Evolutionary conservation across 2,329 filamentous ascomycete genomes (phyloP), one percentile per base, ranked within the genome.

Genomic region (Ceratocystis ficicola): DNA sequence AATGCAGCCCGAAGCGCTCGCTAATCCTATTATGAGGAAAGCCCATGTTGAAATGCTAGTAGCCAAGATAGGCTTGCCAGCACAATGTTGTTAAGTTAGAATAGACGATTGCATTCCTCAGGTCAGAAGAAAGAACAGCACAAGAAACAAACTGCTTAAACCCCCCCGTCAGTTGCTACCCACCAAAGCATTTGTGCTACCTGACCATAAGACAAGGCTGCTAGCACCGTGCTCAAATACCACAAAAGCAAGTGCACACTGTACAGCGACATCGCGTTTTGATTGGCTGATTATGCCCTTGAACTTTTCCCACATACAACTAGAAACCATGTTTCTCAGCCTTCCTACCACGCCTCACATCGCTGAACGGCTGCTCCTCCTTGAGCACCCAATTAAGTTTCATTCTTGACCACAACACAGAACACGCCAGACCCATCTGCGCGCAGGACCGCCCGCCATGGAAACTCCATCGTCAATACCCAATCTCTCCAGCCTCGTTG

Each of bases 401-500:
- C 30, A 15, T 20, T 25, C 28, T 30, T n/a, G 3, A 7, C n/a
- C n/a, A 3, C 15, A 22, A 20, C 7, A 32, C 8, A 32, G 4
- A 59, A n/a, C 25, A n/a, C 55, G 6, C 55, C 6, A 36, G 6
- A 36, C 22, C n/a, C 17, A n/a, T 6, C 25, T 3, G 6, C n/a
- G 15, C 15, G 17, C 44, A 15, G 5, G 12, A 15, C 17, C 10
- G 48, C 48, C 32, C 63, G 64, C 17, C 20, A 66, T 66, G 67
- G 67, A 66, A 62, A 46, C 59, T 5, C 46, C 67, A 12, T 30
- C 66, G 15, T 57, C 67, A 44, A 20, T 52, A 12, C 60, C 68
- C 25, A 60, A 67, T 41, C 65, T 69, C 1, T 46, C 67, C 12
- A 64, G 30, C 48, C 64, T 69, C 17, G 62, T 68, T n/a, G 57